Evolutionary conservation across 2,329 filamentous ascomycete genomes (phyloP), one percentile per base, ranked within the genome.

Genomic region (Xylaria sp.): DNA sequence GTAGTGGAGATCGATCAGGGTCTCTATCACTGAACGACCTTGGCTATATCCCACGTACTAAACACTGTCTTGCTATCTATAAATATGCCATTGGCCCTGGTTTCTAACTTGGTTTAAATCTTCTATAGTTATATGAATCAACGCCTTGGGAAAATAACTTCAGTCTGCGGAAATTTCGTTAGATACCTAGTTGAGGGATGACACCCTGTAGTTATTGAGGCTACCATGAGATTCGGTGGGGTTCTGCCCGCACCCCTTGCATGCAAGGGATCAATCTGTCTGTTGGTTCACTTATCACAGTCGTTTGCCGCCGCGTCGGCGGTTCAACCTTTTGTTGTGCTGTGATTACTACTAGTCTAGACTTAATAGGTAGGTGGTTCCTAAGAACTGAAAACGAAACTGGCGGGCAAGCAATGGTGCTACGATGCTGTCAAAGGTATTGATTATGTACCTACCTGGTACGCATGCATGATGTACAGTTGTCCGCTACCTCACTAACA

Each of bases 241-340:
- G 33, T 19, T 25, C 19, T 25, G 17, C 11, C 11, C 10, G 31
- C 6, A 27, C 15, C 21, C 43, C 33, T 41, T 48, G 6, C 43
- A 33, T 43, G 37, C 43, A 21, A 47, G 54, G 35, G 54, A 43
- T 51, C 29, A 21, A 13, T 35, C 49, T 27, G 44, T 57, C 17
- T 23, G 48, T 40, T 47, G 21, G 33, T 46, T 31, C 53, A 8
- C 21, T 31, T n/a, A 19, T 37, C n/a, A 38, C 31, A 44, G 35
- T 10, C 10, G 27, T 40, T 46, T 44, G 11, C 40, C 47, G 55
- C 47, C 47, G 38, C 17, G 21, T 46, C 8, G 38, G 47, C 47
- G 47, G 37, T 35, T 58, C 44, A 9, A 29, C 15, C 33, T 17
- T 29, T 21, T 29, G 7, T 40, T n/a, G n/a, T n/a, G n/a, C 17